These are phyloP conservation scores for Russula ochroleuca DNA, from an alignment of 768 basidiomycete species.

Conservation along the genomic window DNA sequence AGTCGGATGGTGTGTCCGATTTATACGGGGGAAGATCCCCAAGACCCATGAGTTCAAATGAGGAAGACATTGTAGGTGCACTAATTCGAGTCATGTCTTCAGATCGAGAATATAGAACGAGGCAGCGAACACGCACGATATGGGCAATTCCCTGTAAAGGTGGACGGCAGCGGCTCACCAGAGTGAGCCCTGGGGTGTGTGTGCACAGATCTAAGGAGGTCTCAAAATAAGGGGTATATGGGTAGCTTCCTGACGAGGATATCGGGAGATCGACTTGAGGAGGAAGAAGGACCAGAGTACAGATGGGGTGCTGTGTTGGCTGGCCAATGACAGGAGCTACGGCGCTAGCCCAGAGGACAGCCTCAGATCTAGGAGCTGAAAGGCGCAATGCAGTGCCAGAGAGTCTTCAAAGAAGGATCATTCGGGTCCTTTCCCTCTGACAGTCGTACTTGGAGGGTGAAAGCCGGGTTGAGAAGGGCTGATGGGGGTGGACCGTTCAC, in stretches of 20 bases:
- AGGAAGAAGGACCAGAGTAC: neutral
- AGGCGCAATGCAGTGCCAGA: neutral
- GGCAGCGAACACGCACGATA: neutral
- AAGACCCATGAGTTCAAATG: neutral
- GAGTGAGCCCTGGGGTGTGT: neutral
- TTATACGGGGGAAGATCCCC: constrained; percentile 10
- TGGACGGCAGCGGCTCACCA: neutral
- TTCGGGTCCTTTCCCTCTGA: neutral
- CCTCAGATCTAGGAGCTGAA: neutral
- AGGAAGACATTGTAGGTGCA: constrained; percentile 4
- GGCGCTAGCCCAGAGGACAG: neutral
- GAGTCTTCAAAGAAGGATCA: neutral
- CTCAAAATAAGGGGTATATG: neutral
- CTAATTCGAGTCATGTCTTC: neutral
- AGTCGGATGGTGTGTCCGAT: constrained; percentile 9
- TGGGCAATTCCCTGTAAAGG: neutral
- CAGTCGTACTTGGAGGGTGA: neutral
- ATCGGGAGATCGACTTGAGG: neutral
- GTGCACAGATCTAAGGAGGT: too few relatives aligned
- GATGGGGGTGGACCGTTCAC: neutral
- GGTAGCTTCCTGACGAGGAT: neutral
- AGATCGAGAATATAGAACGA: neutral
- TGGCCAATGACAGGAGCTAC: neutral
- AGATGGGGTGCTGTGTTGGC: neutral
- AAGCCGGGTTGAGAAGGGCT: neutral